These are phyloP conservation scores for Schizophyllum amplum DNA, from an alignment of 1,284 basidiomycete species.

Conservation along the genomic window DNA sequence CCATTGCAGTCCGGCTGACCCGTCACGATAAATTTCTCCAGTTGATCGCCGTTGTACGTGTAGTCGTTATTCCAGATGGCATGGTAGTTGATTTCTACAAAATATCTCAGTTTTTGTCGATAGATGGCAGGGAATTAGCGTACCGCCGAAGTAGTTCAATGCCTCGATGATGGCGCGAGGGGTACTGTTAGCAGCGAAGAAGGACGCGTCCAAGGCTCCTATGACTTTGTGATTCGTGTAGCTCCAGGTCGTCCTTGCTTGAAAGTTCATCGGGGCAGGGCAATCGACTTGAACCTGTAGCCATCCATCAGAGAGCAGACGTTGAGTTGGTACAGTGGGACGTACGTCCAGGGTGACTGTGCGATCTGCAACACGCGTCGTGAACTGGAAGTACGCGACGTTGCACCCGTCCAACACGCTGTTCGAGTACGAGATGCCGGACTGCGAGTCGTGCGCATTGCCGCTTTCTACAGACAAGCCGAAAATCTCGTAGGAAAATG, in stretches of 20 bases:
- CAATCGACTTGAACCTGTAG: background rate
- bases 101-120: background rate
- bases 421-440: background rate
- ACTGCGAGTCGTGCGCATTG: background rate
- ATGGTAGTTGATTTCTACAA: background rate
- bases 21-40: background rate
- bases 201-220: background rate
- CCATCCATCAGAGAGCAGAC: background rate
- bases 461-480: background rate
- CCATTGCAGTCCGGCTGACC: background rate
- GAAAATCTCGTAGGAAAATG: constrained; percentile 9
- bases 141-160: constrained; percentile 1
- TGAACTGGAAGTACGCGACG: background rate
- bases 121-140: background rate
- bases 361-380: background rate
- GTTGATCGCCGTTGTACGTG: background rate
- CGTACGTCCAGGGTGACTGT: background rate
- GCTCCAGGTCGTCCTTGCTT: constrained; percentile 1
- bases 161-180: constrained; percentile 1
- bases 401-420: background rate
- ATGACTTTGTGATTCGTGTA: constrained; percentile 1
- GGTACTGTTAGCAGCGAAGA: background rate
- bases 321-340: background rate
- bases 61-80: background rate
- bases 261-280: background rate